These are phyloP conservation scores for Microdochium trichocladiopsis DNA, from an alignment of 2,329 filamentous ascomycete genomes.

Conservation along the genomic window DNA sequence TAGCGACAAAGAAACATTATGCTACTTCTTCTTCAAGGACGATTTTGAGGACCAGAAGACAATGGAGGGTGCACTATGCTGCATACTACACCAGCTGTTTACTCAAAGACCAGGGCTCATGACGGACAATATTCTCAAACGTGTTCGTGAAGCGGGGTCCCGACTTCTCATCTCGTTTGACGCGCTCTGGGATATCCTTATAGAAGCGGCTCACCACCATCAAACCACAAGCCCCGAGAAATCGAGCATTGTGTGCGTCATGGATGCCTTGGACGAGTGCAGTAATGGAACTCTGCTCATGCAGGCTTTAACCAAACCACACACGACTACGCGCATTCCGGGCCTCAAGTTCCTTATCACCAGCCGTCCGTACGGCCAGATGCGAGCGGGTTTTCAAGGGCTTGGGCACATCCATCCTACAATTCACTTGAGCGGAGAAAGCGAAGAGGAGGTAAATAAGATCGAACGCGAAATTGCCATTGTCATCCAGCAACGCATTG, in stretches of 20 bases:
- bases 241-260: conserved; percentile 24
- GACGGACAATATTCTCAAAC: conserved; percentile 10
- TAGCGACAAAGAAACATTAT: conserved; percentile 1
- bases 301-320: conserved; percentile 15
- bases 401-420: conserved; percentile 10
- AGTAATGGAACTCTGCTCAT: conserved; percentile 13
- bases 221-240: conserved; percentile 2
- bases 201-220: conserved; percentile 5
- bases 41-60: conserved; percentile 35
- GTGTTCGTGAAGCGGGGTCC: conserved; percentile 8
- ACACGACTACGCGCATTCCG: conserved; percentile 4
- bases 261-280: conserved; percentile 36
- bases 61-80: conserved; percentile 19
- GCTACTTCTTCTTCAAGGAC: no score
- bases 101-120: conserved; percentile 11
- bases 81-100: conserved; percentile 30
- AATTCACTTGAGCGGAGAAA: conserved; percentile 21
- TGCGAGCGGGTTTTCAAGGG: conserved; percentile 13
- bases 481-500: conserved; percentile 14
- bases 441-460: conserved; percentile 14
- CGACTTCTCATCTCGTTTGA: conserved; percentile 11
- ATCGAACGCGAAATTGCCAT: conserved; percentile 23
- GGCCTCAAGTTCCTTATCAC: conserved; percentile 30
- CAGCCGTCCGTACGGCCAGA: conserved; percentile 23
- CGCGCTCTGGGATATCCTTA: conserved; percentile 22